Evolutionary conservation across 176 grass and related monocot genomes (phyloP).

Genomic region (Chrysopogon serrulatus): DNA sequence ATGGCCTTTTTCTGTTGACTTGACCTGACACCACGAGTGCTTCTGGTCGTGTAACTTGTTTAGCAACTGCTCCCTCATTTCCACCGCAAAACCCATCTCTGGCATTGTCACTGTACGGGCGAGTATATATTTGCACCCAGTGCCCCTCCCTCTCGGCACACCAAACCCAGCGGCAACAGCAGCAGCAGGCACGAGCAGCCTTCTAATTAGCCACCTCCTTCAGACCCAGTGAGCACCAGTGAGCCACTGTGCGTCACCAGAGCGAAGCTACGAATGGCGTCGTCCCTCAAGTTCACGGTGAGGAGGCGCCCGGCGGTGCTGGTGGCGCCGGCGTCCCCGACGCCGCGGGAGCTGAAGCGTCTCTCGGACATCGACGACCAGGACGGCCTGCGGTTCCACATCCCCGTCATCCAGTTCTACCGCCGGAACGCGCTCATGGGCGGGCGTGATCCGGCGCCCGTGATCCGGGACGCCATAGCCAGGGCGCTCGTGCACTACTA

Average conservation of each 20-base stretch:
- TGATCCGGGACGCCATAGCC: constrained; percentile 61
- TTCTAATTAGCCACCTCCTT: too few species aligned
- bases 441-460: constrained; percentile 44
- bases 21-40: background rate
- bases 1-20: background rate
- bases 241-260: background rate
- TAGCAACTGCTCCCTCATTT: constrained; percentile 31
- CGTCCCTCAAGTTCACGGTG: constrained; percentile 46
- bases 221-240: background rate
- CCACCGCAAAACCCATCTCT: background rate
- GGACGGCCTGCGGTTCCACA: constrained; percentile 77
- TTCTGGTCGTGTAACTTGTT: background rate
- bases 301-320: constrained; percentile 36
- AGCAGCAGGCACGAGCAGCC: background rate
- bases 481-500: constrained; percentile 76
- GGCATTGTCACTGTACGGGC: too few species aligned
- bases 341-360: constrained; percentile 65
- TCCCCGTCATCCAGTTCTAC: constrained; percentile 88
- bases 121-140: constrained; percentile 11
- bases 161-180: background rate
- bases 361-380: constrained; percentile 93
- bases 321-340: constrained; percentile 50
- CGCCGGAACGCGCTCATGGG: constrained; percentile 26
- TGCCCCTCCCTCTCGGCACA: background rate
- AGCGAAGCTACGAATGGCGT: background rate